Evolutionary conservation across 2,329 filamentous ascomycete genomes (phyloP).

Genomic region (Beauveria sp.): DNA sequence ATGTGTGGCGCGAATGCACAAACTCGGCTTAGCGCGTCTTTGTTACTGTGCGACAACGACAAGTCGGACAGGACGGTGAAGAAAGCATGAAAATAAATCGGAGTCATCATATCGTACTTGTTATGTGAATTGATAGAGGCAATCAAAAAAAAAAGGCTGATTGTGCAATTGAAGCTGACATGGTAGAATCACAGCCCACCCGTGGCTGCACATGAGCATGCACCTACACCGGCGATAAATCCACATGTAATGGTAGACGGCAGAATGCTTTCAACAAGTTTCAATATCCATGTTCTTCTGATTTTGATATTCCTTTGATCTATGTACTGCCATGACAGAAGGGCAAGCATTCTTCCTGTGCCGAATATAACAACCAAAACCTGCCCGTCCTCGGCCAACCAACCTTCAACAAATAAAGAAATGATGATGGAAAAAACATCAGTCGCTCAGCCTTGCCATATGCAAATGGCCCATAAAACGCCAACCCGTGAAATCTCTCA

Average conservation of each 20-base stretch:
- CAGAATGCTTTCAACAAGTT: neutral
- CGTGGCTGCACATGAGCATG: neutral
- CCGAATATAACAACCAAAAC: neutral
- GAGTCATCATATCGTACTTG: too few relatives aligned
- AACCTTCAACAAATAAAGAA: neutral
- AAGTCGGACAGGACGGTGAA: too few relatives aligned
- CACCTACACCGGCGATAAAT: neutral
- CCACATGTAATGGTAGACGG: neutral
- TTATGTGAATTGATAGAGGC: too few relatives aligned
- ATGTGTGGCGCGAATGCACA: neutral
- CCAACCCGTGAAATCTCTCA: neutral
- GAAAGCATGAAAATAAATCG: too few relatives aligned
- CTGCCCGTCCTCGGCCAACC: neutral
- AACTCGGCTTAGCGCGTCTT: neutral
- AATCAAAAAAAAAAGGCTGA: too few relatives aligned
- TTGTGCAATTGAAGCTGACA: too few relatives aligned
- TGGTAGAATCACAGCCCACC: too few relatives aligned
- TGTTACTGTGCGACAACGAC: neutral
- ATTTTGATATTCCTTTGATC: neutral
- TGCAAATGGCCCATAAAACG: slow-evolving; percentile 4
- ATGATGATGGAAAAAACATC: neutral
- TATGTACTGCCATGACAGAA: neutral
- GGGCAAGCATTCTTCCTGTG: neutral
- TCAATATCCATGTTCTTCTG: neutral
- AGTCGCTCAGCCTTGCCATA: neutral